Evolutionary conservation across 345 rosid species (phyloP).

Genomic region (Eucalyptus caleyi): DNA sequence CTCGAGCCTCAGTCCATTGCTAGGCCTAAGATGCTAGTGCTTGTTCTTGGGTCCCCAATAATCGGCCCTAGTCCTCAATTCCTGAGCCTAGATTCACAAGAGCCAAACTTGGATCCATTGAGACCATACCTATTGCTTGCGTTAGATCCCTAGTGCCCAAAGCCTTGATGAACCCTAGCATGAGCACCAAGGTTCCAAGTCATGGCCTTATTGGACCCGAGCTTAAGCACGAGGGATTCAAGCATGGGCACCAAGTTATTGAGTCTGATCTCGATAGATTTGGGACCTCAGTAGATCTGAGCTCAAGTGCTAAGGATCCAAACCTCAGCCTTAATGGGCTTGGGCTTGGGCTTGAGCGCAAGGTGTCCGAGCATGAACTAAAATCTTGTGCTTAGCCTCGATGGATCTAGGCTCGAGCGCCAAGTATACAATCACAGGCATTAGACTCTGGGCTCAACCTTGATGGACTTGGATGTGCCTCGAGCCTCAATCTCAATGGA

Average conservation of each 20-base stretch:
- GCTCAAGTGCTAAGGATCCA: neutral
- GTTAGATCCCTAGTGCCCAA: neutral
- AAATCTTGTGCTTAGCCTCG: too few species aligned
- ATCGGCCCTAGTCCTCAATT: neutral
- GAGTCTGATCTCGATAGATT: too few species aligned
- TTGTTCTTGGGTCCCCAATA: neutral
- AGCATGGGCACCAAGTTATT: neutral
- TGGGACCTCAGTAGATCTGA: neutral
- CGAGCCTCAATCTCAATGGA: neutral
- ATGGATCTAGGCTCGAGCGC: rapidly evolving
- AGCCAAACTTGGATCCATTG: neutral
- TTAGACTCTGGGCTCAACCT: rapidly evolving
- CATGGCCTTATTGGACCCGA: neutral
- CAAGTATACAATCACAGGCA: too few species aligned
- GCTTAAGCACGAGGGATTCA: neutral
- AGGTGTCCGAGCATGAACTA: too few species aligned
- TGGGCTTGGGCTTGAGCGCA: neutral
- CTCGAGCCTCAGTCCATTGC: neutral
- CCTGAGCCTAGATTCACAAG: neutral
- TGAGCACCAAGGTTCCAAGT: neutral
- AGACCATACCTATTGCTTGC: neutral
- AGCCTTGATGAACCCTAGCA: neutral
- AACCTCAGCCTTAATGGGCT: neutral
- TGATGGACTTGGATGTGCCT: neutral
- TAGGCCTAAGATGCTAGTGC: neutral